A percentile compares a stretch with the other conserved stretches of the same genome.
Conservation (phyloP, 805 yeast genomes). For the Candida xyloterini region DNA sequence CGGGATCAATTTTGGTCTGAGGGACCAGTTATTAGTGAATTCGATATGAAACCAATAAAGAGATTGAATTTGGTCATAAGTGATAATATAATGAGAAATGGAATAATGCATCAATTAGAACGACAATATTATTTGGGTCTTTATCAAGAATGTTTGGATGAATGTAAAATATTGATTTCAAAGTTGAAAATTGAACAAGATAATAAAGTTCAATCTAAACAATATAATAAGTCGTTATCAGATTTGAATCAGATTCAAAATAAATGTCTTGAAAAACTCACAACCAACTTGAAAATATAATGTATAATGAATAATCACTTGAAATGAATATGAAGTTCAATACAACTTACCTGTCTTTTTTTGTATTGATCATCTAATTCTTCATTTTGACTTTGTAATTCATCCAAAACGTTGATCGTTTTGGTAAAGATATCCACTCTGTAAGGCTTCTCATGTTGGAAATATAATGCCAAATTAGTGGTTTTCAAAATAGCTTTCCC, state of each 20-base stretch:
- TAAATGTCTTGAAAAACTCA: constrained; percentile 34
- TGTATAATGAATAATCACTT: neutral
- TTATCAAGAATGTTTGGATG: constrained; percentile 49
- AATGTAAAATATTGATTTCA: constrained; percentile 32
- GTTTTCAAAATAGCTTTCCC: constrained; percentile 69
- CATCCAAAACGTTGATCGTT: constrained; percentile 70
- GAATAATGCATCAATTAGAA: constrained; percentile 58
- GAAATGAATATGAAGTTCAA: constrained; percentile 42
- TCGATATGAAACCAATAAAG: constrained; percentile 34
- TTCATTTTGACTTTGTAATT: constrained; percentile 36
- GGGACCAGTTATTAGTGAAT: constrained; percentile 59
- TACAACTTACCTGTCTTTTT: constrained; percentile 46
- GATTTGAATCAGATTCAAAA: constrained; percentile 48
- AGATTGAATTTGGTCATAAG: constrained; percentile 25
- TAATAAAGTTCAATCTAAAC: constrained; percentile 35
- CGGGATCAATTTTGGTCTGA: constrained; percentile 42
- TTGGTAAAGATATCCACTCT: constrained; percentile 61
- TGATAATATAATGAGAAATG: constrained; percentile 53
- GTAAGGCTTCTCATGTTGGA: constrained; percentile 47
- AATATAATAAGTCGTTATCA: constrained; percentile 46
- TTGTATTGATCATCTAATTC: constrained; percentile 33
- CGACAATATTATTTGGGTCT: constrained; percentile 54
- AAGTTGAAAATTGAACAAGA: constrained; percentile 28
- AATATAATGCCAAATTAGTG: constrained; percentile 58
- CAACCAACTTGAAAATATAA: neutral